These are phyloP conservation scores for Botrytis elliptica DNA, from an alignment of 2,329 filamentous ascomycete genomes.

Conservation along the genomic window DNA sequence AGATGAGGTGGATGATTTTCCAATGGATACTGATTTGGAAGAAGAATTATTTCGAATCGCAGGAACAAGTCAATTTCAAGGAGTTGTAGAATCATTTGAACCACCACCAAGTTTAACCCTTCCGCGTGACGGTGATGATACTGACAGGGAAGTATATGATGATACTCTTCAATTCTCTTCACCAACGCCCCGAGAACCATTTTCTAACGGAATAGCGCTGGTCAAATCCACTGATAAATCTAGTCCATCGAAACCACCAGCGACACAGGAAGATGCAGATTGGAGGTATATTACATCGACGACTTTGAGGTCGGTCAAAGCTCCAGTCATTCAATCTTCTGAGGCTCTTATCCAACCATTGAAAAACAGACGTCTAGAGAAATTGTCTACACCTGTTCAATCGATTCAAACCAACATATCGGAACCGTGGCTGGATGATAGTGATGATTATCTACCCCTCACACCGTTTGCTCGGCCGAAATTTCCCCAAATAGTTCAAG, in stretches of 20 bases:
- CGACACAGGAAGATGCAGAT: slow-evolving; percentile 15
- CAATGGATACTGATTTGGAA: slow-evolving; percentile 32
- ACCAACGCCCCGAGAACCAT: slow-evolving; percentile 20
- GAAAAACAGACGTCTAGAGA: neutral
- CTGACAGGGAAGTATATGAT: slow-evolving; percentile 33
- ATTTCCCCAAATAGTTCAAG: slow-evolving; percentile 50
- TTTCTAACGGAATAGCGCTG: neutral
- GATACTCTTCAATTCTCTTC: slow-evolving; percentile 35
- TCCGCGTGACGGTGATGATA: slow-evolving; percentile 21
- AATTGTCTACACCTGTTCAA: neutral
- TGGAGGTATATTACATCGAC: slow-evolving; percentile 6
- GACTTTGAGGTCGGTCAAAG: neutral
- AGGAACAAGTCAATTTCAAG: slow-evolving; percentile 7
- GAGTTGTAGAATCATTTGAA: slow-evolving; percentile 28
- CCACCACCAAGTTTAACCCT: slow-evolving; percentile 28
- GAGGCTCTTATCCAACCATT: neutral
- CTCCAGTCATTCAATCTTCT: neutral
- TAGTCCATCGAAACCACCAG: slow-evolving; percentile 22
- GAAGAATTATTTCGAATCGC: slow-evolving; percentile 33
- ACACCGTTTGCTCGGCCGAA: slow-evolving; percentile 50
- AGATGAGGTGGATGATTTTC: slow-evolving; percentile 32
- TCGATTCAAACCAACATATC: neutral
- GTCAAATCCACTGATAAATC: slow-evolving; percentile 22
- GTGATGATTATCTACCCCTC: slow-evolving; percentile 34
- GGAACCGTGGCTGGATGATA: slow-evolving; percentile 28